A percentile compares a stretch with the other conserved stretches of the same genome.
Evolutionary conservation across 2,329 filamentous ascomycete species (phyloP).

Genomic region (Penicillium sp.): DNA sequence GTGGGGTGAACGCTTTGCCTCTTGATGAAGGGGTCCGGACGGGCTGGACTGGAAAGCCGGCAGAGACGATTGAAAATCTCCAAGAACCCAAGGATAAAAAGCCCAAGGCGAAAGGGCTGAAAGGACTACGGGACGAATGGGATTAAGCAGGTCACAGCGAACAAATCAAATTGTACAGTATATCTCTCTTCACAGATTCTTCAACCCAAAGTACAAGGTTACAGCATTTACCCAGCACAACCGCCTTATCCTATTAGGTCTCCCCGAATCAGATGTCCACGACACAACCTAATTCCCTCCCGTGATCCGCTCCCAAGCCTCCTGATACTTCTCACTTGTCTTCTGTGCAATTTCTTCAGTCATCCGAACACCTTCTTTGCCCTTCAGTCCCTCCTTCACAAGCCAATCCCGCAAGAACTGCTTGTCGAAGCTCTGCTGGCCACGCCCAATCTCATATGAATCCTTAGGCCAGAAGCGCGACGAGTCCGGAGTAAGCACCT

Average conservation of each 20-base stretch:
- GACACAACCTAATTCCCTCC: constrained; percentile 52
- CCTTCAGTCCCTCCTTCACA: constrained; percentile 72
- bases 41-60: constrained; percentile 29
- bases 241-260: not conserved
- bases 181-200: constrained; percentile 4
- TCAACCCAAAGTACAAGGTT: not conserved
- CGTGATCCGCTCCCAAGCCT: constrained; percentile 74
- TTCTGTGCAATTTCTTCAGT: constrained; percentile 71
- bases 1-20: constrained; percentile 44
- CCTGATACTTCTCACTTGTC: constrained; percentile 74
- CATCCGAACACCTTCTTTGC: constrained; percentile 73
- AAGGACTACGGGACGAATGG: constrained; percentile 43
- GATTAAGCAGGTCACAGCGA: constrained; percentile 24
- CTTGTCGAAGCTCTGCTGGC: constrained; percentile 89
- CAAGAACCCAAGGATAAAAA: constrained; percentile 20
- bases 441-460: constrained; percentile 71
- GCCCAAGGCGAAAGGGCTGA: constrained; percentile 39
- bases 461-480: constrained; percentile 86
- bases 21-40: constrained; percentile 41
- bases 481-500: constrained; percentile 82
- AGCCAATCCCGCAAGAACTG: constrained; percentile 85
- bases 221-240: not conserved
- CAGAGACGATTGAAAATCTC: constrained; percentile 9
- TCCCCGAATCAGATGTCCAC: not conserved
- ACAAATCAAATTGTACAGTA: constrained; percentile 20